A percentile compares a stretch with the other conserved stretches of the same genome.
These are phyloP conservation scores for Xylaria sp. DNA, from an alignment of 2,329 filamentous ascomycete species.

Conservation along the genomic window DNA sequence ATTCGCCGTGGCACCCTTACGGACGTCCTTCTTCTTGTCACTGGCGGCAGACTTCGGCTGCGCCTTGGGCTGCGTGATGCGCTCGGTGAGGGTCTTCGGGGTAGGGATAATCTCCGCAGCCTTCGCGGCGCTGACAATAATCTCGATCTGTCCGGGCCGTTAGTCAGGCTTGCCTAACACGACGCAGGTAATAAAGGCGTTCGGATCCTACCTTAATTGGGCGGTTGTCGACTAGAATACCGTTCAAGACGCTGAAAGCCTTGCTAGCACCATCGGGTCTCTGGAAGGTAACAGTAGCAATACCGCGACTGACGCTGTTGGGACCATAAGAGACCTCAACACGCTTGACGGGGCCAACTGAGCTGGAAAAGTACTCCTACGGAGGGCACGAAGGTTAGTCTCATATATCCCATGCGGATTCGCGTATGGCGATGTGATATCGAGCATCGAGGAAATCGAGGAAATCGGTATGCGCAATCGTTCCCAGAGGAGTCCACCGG, in stretches of 20 bases:
- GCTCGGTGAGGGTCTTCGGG: slow-evolving; percentile 71
- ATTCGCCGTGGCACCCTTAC: slow-evolving; percentile 40
- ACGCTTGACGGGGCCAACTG: slow-evolving; percentile 84
- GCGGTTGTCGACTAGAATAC: slow-evolving; percentile 80
- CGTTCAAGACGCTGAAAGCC: slow-evolving; percentile 79
- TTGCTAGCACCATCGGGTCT: slow-evolving; percentile 77
- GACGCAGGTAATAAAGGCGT: not conserved
- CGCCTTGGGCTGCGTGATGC: slow-evolving; percentile 67
- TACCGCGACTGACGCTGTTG: slow-evolving; percentile 84
- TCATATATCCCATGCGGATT: slow-evolving; percentile 39
- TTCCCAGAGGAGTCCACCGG: slow-evolving; percentile 21
- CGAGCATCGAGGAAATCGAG: slow-evolving; percentile 25
- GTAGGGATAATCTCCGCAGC: slow-evolving; percentile 62
- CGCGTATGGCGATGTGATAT: slow-evolving; percentile 27
- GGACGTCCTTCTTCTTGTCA: slow-evolving; percentile 58
- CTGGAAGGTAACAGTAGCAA: slow-evolving; percentile 82
- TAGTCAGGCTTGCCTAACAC: slow-evolving; percentile 18
- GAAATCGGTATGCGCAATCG: slow-evolving; percentile 20
- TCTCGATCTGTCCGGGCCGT: slow-evolving; percentile 63
- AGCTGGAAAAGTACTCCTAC: slow-evolving; percentile 94
- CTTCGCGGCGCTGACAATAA: slow-evolving; percentile 74
- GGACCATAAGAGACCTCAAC: slow-evolving; percentile 91
- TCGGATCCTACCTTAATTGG: slow-evolving; percentile 73
- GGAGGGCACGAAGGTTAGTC: slow-evolving; percentile 62
- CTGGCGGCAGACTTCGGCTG: slow-evolving; percentile 78